These are phyloP conservation scores for Aspergillus pseudoterreus DNA, from an alignment of 2,329 filamentous ascomycete genomes.

Conservation along the genomic window DNA sequence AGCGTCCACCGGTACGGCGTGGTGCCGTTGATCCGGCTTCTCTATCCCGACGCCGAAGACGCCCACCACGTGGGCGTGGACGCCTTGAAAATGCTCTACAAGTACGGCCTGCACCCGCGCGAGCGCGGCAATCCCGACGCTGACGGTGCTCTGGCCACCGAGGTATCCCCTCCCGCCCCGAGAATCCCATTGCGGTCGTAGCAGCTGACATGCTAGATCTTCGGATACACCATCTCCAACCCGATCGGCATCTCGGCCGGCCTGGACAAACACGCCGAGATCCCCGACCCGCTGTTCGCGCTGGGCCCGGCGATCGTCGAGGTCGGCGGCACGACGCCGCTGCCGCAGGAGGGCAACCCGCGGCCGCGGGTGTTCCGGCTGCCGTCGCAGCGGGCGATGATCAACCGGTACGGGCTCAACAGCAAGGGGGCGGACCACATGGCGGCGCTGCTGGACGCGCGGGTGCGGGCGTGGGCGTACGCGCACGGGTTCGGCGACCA, in stretches of 20 bases:
- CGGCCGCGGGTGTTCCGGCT: conserved; percentile 85
- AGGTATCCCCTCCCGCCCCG: conserved; percentile 29
- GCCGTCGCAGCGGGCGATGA: conserved; percentile 76
- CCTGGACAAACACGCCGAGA: conserved; percentile 89
- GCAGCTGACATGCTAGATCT: conserved; percentile 50
- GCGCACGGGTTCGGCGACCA: conserved; percentile 62
- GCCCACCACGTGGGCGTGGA: conserved; percentile 80
- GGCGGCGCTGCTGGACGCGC: conserved; percentile 71
- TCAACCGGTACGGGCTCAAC: conserved; percentile 96
- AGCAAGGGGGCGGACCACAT: conserved; percentile 85
- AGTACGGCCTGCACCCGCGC: conserved; percentile 72
- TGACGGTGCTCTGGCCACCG: conserved; percentile 52
- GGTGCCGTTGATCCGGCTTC: conserved; percentile 42
- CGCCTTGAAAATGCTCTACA: conserved; percentile 68
- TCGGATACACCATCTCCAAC: conserved; percentile 73
- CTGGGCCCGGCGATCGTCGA: conserved; percentile 85
- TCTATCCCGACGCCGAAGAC: conserved; percentile 62
- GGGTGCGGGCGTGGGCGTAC: conserved; percentile 74
- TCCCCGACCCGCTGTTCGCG: conserved; percentile 79
- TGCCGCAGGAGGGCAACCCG: conserved; percentile 84
- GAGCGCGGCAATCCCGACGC: conserved; percentile 66
- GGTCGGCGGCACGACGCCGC: conserved; percentile 83
- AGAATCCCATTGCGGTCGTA: too few relatives aligned
- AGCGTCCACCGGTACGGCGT: conserved; percentile 66
- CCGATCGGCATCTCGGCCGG: conserved; percentile 94